Evolutionary conservation across 331 rosid species (phyloP), one percentile per base, ranked within the genome.

Genomic region (Phaseolus coccineus): DNA sequence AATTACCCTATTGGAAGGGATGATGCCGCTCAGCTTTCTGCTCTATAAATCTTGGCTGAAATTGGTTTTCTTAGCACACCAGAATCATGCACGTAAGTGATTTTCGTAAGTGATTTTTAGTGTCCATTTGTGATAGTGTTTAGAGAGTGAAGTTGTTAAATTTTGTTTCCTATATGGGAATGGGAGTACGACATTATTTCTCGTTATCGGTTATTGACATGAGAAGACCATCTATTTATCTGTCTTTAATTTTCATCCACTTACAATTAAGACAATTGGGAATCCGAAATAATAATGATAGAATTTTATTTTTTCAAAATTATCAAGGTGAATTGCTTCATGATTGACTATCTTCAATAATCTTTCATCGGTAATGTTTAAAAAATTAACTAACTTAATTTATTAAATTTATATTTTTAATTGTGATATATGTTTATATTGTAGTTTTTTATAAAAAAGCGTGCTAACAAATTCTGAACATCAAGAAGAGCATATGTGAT

Each of bases 1-100:
- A 96, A 96, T 86, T 96, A 93, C 84, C 99, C 99, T 53, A 91
- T 93, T 73, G 98, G 99, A 85, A 90, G 96, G 72, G 99, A 96
- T 35, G 99, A 96, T 84, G 99, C 98, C 80, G 92, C 94, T 15
- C 98, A 93, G 85, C 90, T 96, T 76, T 96, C 98, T 83, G 97
- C 99, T 50, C 83, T 96, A 82, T 98, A 96, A 85, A 91, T 93
- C 63, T 77, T 93, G 77, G 97, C 93, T 67, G 96, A 90, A 84
- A 91, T 96, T 81, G 99, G 98, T 78, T 88, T 84, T 82, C 70
- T 86, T 59, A 73, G 71, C 59, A 47, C 88, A 67, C 96, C 98
- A 7, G 97, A 96, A 80, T 84, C 97, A 57, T 83, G 92, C 97
- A 86, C 84, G 99, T 96, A 61, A 58, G 96, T 15, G 65, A 70